These are phyloP conservation scores for Starmerella ratchasimensis DNA, from an alignment of 805 yeast genomes.

Conservation along the genomic window DNA sequence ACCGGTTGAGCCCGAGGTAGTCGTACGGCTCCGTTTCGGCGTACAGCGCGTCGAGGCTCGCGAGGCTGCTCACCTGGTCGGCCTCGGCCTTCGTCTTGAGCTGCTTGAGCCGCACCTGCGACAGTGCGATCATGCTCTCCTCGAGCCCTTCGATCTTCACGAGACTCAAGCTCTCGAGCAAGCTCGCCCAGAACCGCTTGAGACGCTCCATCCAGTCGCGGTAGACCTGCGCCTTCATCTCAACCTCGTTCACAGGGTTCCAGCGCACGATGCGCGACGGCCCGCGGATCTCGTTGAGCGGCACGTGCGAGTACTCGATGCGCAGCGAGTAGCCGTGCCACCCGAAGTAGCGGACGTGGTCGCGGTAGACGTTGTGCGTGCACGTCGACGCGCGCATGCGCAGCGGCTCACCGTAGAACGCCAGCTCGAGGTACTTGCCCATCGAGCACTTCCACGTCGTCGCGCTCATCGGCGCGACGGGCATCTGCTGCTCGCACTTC, in stretches of 20 bases:
- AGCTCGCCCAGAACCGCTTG: conserved; percentile 54
- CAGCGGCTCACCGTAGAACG: conserved; percentile 56
- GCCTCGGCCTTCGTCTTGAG: conserved; percentile 38
- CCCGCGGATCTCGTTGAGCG: conserved; percentile 60
- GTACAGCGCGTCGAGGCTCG: conserved; percentile 40
- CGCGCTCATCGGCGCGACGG: conserved; percentile 69
- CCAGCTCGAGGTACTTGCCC: conserved; percentile 80
- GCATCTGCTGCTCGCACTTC: conserved; percentile 58
- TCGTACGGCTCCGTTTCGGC: conserved; percentile 44
- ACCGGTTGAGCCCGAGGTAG: conserved; percentile 55
- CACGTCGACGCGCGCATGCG: conserved; percentile 54
- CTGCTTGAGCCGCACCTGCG: conserved; percentile 43
- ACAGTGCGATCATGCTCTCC: conserved; percentile 57
- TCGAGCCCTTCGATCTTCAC: conserved; percentile 70
- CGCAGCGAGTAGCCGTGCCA: conserved; percentile 63
- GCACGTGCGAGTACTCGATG: conserved; percentile 63
- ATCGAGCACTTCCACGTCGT: conserved; percentile 81
- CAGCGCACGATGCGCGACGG: conserved; percentile 63
- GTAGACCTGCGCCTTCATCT: conserved; percentile 51
- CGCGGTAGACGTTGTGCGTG: conserved; percentile 64
- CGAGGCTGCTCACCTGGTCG: conserved; percentile 37
- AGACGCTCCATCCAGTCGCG: conserved; percentile 41
- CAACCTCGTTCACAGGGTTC: conserved; percentile 56
- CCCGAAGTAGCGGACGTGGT: conserved; percentile 75
- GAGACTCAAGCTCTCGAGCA: conserved; percentile 51